Evolutionary conservation across 2,329 filamentous ascomycete genomes (phyloP).

Genomic region (Tolypocladium endophyticum): DNA sequence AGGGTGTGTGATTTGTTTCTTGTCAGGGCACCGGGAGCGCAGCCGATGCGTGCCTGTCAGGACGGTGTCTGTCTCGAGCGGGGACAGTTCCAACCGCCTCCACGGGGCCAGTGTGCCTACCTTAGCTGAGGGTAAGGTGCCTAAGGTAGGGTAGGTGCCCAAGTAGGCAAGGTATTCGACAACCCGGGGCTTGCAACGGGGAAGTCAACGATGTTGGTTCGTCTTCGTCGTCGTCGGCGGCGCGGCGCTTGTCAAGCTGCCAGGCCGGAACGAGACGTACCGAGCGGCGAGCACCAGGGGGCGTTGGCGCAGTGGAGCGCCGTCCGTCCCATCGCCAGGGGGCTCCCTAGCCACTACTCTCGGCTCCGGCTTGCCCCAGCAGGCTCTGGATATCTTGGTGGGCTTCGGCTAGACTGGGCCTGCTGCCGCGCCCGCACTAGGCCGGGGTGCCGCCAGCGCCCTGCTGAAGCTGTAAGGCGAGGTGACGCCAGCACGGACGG

Average conservation of each 20-base stretch:
- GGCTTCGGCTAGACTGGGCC: constrained; percentile 2
- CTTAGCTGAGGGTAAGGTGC: no score
- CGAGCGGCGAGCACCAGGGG: not conserved
- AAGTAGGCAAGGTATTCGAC: not conserved
- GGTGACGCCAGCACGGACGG: not conserved
- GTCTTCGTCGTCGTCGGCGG: not conserved
- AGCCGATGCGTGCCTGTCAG: not conserved
- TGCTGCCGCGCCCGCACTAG: constrained; percentile 3
- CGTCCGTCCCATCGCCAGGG: not conserved
- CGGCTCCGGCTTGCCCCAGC: not conserved
- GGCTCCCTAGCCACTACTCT: not conserved
- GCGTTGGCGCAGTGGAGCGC: not conserved
- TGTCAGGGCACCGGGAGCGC: not conserved
- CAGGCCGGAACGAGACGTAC: not conserved
- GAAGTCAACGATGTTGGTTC: not conserved
- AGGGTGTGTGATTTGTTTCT: not conserved
- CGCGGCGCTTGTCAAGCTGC: not conserved
- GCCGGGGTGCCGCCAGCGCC: not conserved
- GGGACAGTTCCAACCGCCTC: not conserved
- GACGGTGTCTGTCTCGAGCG: not conserved
- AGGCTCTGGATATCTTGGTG: not conserved
- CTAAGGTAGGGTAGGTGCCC: no score
- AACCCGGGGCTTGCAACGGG: not conserved
- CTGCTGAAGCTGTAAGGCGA: not conserved
- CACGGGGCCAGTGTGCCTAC: not conserved